These are phyloP conservation scores for Toxoplasma gondii DNA, from an alignment of 169 alveolate species.

Conservation along the genomic window DNA sequence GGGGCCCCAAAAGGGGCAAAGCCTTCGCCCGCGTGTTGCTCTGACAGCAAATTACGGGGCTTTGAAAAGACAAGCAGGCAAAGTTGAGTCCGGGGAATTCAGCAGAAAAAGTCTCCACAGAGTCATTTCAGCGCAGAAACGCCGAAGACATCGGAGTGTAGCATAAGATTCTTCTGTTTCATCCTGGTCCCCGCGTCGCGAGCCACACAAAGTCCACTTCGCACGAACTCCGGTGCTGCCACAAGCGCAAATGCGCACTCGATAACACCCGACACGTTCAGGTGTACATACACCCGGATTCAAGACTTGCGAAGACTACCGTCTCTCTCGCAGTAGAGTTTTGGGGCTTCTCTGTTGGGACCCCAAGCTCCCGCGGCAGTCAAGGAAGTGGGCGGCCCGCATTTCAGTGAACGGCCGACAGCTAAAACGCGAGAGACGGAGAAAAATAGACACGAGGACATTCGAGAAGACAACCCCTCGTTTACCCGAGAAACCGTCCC, in stretches of 20 bases:
- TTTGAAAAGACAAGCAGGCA: neutral
- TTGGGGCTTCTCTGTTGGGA: neutral
- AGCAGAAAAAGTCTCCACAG: neutral
- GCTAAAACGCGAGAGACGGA: too few relatives aligned
- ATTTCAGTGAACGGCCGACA: too few relatives aligned
- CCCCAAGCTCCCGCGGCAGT: too few relatives aligned
- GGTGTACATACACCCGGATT: neutral
- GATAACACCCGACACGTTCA: neutral
- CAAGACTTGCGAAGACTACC: neutral
- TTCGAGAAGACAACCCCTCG: too few relatives aligned
- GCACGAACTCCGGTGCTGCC: neutral
- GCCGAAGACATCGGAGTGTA: constrained; percentile 21
- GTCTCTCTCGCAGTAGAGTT: neutral
- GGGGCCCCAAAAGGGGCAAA: neutral
- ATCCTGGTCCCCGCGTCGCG: neutral
- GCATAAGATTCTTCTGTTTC: constrained; percentile 27
- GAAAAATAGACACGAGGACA: too few relatives aligned
- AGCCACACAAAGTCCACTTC: neutral
- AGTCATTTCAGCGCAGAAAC: neutral
- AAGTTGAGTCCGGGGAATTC: neutral
- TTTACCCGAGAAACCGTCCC: too few relatives aligned
- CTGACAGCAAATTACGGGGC: neutral
- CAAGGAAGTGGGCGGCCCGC: too few relatives aligned
- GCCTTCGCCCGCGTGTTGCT: neutral
- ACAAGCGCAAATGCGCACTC: neutral